A percentile compares a stretch with the other conserved stretches of the same genome.
phyloP scores from a whole-genome alignment of 208 protist genomes.

The Trypanosoma boissoni region DNA sequence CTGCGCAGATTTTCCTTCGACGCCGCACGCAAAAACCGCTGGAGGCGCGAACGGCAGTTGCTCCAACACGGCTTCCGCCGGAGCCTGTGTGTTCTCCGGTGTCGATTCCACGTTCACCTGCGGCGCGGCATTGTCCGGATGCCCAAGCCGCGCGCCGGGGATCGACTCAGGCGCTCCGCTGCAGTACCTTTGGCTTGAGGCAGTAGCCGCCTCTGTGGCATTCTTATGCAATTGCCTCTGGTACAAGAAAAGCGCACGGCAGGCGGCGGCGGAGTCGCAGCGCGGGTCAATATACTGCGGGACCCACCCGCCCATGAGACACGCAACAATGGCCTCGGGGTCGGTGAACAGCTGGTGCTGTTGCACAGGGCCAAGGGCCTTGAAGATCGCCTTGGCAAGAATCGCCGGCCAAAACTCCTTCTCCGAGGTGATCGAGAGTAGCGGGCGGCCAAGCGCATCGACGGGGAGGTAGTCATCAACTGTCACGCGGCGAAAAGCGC shows the following conservation, averaged over 20 bases:
- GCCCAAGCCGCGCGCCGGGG: too few relatives aligned
- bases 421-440: conserved; percentile 65
- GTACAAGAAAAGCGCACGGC: conserved; percentile 37
- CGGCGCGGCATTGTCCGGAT: too few relatives aligned
- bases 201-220: neutral
- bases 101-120: too few relatives aligned
- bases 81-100: too few relatives aligned
- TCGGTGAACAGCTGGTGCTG: conserved; percentile 39
- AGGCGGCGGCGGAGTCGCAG: conserved; percentile 33
- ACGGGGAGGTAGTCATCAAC: conserved; percentile 88
- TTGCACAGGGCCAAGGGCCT: conserved; percentile 38
- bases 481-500: conserved; percentile 75
- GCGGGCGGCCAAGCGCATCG: conserved; percentile 69
- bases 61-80: too few relatives aligned
- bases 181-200: too few relatives aligned
- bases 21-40: conserved; percentile 9
- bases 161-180: too few relatives aligned
- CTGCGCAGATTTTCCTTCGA: neutral
- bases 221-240: conserved; percentile 21
- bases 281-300: conserved; percentile 57
- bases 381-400: conserved; percentile 83
- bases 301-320: conserved; percentile 75
- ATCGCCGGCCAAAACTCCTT: conserved; percentile 89
- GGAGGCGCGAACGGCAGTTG: neutral
- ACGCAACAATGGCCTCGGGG: conserved; percentile 55